Evolutionary conservation across 225 moss, liverwort and hornwort genomes (phyloP).

Genomic region (Marchantia paleacea): DNA sequence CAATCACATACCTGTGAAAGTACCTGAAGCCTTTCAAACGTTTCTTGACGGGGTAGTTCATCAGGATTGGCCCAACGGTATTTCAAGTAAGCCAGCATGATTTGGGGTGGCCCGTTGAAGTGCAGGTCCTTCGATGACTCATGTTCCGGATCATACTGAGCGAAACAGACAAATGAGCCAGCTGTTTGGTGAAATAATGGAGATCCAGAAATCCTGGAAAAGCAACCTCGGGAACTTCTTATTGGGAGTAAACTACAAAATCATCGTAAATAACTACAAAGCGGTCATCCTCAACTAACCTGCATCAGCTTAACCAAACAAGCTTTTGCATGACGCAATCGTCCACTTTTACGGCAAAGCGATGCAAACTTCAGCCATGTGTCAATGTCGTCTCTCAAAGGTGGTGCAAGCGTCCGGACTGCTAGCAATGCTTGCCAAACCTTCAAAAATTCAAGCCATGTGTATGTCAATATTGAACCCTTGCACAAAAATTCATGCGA

Average conservation of each 20-base stretch:
- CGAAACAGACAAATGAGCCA: not conserved
- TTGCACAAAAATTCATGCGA: not conserved
- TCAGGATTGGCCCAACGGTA: conserved; percentile 90
- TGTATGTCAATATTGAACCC: not conserved
- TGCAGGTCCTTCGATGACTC: conserved; percentile 28
- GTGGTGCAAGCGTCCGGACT: conserved; percentile 84
- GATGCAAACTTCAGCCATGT: conserved; percentile 99
- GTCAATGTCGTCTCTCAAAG: conserved; percentile 72
- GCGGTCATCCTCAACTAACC: conserved; percentile 34
- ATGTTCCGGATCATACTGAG: conserved; percentile 77
- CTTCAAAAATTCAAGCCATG: conserved; percentile 38
- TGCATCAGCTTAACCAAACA: conserved; percentile 82
- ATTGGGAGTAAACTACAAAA: not conserved
- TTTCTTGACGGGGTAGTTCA: conserved; percentile 61
- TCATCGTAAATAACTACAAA: not conserved
- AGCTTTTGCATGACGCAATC: conserved; percentile 76
- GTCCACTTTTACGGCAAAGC: conserved; percentile 89
- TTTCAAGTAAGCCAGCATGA: conserved; percentile 85
- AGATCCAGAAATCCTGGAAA: not conserved
- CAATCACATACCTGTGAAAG: conserved; percentile 15
- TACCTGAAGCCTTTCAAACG: conserved; percentile 70
- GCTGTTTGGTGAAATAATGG: not conserved
- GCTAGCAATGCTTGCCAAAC: conserved; percentile 98
- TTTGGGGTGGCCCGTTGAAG: conserved; percentile 62
- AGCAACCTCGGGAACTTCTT: not conserved